Percentiles rank a stretch among this genome's conserved stretches.
These are phyloP conservation scores for Tricholoma flavovirens DNA, from an alignment of 768 basidiomycete species.

Conservation along the genomic window DNA sequence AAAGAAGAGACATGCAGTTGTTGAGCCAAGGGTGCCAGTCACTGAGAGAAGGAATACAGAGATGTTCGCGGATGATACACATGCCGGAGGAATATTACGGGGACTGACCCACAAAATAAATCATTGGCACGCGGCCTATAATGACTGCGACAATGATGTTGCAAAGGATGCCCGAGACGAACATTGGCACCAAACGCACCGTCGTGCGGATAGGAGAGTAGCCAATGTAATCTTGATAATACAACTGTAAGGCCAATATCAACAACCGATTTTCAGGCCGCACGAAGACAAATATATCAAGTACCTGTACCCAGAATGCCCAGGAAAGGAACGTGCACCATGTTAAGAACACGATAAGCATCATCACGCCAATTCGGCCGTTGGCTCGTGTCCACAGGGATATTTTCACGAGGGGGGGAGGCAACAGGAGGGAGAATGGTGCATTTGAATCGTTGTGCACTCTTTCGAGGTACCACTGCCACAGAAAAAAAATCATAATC, in stretches of 20 bases:
- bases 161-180: constrained; percentile 55
- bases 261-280: constrained; percentile 25
- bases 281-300: neutral
- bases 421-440: constrained; percentile 18
- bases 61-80: neutral
- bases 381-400: constrained; percentile 55
- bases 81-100: neutral
- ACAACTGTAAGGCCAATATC: constrained; percentile 37
- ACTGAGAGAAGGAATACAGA: constrained; percentile 9
- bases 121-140: constrained; percentile 48
- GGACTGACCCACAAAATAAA: constrained; percentile 50
- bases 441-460: neutral
- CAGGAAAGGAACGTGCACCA: constrained; percentile 52
- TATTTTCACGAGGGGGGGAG: constrained; percentile 57
- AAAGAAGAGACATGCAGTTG: constrained; percentile 55
- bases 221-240: constrained; percentile 60
- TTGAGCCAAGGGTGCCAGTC: constrained; percentile 54
- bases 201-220: constrained; percentile 56
- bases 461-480: constrained; percentile 55
- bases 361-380: constrained; percentile 53
- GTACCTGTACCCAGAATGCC: constrained; percentile 31
- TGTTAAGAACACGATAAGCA: constrained; percentile 51
- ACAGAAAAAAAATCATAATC: constrained; percentile 47
- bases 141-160: constrained; percentile 61
- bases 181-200: constrained; percentile 67